A percentile compares a stretch with the other conserved stretches of the same genome.
phyloP scores from a whole-genome alignment of 345 rosid genomes.

The Moricandia moricandioides region DNA sequence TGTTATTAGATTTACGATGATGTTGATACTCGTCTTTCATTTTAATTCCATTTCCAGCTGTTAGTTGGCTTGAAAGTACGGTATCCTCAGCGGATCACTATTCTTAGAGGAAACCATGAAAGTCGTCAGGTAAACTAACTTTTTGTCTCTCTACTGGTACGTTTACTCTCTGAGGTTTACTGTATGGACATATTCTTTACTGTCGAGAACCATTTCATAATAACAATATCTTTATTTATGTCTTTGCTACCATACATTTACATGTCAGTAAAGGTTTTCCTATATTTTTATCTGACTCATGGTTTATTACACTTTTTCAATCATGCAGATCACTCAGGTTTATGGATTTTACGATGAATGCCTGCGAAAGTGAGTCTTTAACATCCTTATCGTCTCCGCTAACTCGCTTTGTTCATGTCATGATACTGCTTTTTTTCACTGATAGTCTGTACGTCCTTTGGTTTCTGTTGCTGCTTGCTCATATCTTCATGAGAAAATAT shows the following conservation, averaged over 20 bases:
- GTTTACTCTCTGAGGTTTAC: background rate
- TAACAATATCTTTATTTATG: background rate
- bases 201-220: background rate
- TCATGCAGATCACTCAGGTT: conserved; percentile 94
- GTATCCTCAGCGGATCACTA: conserved; percentile 73
- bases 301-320: conserved; percentile 20
- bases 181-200: background rate
- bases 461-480: background rate
- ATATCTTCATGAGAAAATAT: background rate
- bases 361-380: conserved; percentile 86
- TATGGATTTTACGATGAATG: conserved; percentile 99
- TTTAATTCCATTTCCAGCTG: conserved; percentile 42
- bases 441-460: background rate
- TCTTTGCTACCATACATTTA: background rate
- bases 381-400: background rate
- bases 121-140: conserved; percentile 69
- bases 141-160: background rate
- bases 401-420: background rate
- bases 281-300: conserved; percentile 17
- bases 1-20: conserved; percentile 6
- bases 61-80: conserved; percentile 82
- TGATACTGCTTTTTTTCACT: background rate
- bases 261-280: background rate
- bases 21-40: conserved; percentile 18
- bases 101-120: conserved; percentile 88